Evolutionary conservation across 805 yeast genomes (phyloP), one percentile per base, ranked within the genome.

Genomic region (Pichia pseudocactophila): DNA sequence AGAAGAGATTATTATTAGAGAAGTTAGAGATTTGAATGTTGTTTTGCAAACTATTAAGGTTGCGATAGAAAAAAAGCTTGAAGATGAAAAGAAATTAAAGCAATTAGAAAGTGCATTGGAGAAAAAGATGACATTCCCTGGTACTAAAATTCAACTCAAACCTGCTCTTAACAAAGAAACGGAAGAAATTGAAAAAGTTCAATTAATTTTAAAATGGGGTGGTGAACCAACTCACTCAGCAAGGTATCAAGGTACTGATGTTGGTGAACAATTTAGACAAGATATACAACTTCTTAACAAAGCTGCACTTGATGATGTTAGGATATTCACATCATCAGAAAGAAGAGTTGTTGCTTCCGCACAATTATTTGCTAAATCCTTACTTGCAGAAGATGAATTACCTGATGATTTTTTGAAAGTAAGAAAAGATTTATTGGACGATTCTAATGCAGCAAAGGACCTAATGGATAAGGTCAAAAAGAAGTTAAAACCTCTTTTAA

Each of bases 201-300:
- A 92, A 62, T 80, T 92, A 49, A 94, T 92, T 48, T 69, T 92
- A 54, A 92, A 92, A 61, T 92, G 98, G 98, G 98, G 98, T 54
- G 99, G 99, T 49, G 99, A 92, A 62, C 97, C 98, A 6, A 92
- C 99, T 1, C 99, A 92, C 61, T 88, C 97, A 10, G 97, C 97
- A 2, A 76, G 81, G 49, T 84, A 87, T 59, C 99, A 92, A 65
- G 95, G 96, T 1, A 74, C 81, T 25, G 99, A 92, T 62, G 76
- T 92, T 16, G 99, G 98, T 41, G 97, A 90, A 58, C 96, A 89
- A 63, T 74, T 84, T 66, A 79, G 98, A 56, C 96, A 90, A 59
- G 95, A 92, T 61, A 74, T 88, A 53, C 81, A 85, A 57, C 70
- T 92, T 45, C 70, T 92, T 58, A 92, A 92, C 62, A 79, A 83